Conservation (phyloP, 345 rosid genomes). For the Capsella bursapastoris region DNA sequence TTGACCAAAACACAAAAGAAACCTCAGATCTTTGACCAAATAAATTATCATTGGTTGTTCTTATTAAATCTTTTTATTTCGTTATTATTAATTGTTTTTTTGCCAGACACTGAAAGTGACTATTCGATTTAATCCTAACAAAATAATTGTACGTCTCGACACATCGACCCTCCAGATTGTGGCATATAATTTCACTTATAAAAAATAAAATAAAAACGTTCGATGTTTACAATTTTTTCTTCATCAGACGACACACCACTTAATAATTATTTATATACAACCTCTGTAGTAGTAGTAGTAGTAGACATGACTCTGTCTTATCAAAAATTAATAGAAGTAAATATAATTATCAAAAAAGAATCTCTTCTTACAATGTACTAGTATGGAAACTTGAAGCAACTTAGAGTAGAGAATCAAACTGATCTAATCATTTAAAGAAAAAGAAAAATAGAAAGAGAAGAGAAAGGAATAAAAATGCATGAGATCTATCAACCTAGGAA, state of each 20-base stretch:
- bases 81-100: neutral
- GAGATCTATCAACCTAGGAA: slow-evolving; percentile 50
- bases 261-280: slow-evolving; percentile 11
- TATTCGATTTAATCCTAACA: slow-evolving; percentile 43
- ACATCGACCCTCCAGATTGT: slow-evolving; percentile 47
- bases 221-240: slow-evolving; percentile 42
- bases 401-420: slow-evolving; percentile 45
- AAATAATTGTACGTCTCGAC: slow-evolving; percentile 49
- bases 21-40: slow-evolving; percentile 44
- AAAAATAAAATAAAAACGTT: neutral
- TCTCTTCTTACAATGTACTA: slow-evolving; percentile 51
- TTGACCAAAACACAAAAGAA: slow-evolving; percentile 37
- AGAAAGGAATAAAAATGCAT: slow-evolving; percentile 25
- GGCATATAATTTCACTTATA: slow-evolving; percentile 33
- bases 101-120: slow-evolving; percentile 50
- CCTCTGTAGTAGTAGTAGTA: neutral
- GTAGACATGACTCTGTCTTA: slow-evolving; percentile 36
- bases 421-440: slow-evolving; percentile 28
- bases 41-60: slow-evolving; percentile 35
- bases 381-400: slow-evolving; percentile 50
- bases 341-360: slow-evolving; percentile 43
- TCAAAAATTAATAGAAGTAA: slow-evolving; percentile 38
- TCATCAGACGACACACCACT: slow-evolving; percentile 29
- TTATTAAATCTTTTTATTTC: slow-evolving; percentile 27
- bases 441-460: neutral